Conservation (phyloP, 306 rosid genomes). For the Prunus davidiana region DNA sequence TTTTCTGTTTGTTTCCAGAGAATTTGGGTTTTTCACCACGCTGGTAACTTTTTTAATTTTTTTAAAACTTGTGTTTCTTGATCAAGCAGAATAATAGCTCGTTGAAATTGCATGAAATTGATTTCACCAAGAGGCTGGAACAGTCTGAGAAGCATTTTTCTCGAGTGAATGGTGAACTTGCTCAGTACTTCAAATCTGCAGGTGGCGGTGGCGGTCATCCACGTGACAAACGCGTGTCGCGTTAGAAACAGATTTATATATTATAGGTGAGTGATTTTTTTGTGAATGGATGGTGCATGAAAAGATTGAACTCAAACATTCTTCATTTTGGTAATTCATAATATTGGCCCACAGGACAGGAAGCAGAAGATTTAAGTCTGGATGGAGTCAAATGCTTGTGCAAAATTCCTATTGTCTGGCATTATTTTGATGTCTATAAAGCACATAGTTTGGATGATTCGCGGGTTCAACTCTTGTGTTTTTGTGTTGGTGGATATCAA, state of each 20-base stretch:
- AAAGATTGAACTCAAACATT: not conserved
- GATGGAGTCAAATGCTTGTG: not conserved
- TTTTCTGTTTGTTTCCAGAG: not conserved
- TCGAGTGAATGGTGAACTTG: slow-evolving; percentile 56
- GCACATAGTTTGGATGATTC: not conserved
- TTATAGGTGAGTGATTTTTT: slow-evolving; percentile 14
- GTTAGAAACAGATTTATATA: slow-evolving; percentile 3
- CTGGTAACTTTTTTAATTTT: not conserved
- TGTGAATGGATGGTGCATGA: slow-evolving; percentile 18
- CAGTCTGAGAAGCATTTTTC: slow-evolving; percentile 58
- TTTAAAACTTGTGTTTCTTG: slow-evolving; percentile 7
- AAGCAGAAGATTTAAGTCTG: slow-evolving; percentile 12
- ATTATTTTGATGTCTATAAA: not conserved
- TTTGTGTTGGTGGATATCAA: not conserved
- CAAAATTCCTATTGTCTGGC: not conserved
- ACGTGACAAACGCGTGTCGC: slow-evolving; percentile 27
- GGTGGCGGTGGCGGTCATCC: slow-evolving; percentile 36
- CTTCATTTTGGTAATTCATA: not conserved
- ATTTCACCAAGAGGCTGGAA: slow-evolving; percentile 49
- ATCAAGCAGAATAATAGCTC: slow-evolving; percentile 41
- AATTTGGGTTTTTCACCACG: not conserved
- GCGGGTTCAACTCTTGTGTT: not conserved
- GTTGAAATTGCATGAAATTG: slow-evolving; percentile 37
- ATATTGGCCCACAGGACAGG: slow-evolving; percentile 3
- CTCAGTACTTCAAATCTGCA: slow-evolving; percentile 42